Evolutionary conservation across 768 basidiomycete genomes (phyloP).

Genomic region (Pleurotus eryngii): DNA sequence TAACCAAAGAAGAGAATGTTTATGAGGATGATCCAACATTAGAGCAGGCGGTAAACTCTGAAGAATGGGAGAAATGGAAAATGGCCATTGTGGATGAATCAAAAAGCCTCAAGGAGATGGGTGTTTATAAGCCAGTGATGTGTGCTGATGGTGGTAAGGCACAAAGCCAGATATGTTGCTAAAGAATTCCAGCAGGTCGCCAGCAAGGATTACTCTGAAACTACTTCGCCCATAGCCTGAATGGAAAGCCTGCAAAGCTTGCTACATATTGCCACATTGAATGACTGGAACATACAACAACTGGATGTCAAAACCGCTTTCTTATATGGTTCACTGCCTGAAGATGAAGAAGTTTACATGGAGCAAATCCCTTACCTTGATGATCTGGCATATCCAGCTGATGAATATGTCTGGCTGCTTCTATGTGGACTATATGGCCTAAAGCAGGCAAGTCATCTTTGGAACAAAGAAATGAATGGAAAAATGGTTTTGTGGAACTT

Average conservation of each 20-base stretch:
- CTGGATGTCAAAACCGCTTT: slow-evolving; percentile 39
- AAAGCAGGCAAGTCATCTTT: slow-evolving; percentile 17
- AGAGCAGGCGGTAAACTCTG: slow-evolving; percentile 19
- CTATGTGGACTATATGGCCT: slow-evolving; percentile 31
- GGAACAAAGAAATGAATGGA: slow-evolving; percentile 30
- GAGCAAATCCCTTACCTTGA: slow-evolving; percentile 27
- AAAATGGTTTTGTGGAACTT: slow-evolving; percentile 29
- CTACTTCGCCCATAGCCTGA: slow-evolving; percentile 36
- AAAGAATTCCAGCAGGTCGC: slow-evolving; percentile 38
- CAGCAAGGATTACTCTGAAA: slow-evolving; percentile 39
- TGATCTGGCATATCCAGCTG: slow-evolving; percentile 20
- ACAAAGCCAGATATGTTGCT: slow-evolving; percentile 38
- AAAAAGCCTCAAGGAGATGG: slow-evolving; percentile 21
- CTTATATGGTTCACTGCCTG: slow-evolving; percentile 27
- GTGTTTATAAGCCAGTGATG: slow-evolving; percentile 24
- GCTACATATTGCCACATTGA: slow-evolving; percentile 28
- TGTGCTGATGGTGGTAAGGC: slow-evolving; percentile 11
- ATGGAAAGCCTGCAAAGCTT: slow-evolving; percentile 36
- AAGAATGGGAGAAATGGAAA: slow-evolving; percentile 19
- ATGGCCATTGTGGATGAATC: slow-evolving; percentile 18
- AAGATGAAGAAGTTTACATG: slow-evolving; percentile 30
- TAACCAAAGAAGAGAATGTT: not conserved
- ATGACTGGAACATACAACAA: slow-evolving; percentile 34
- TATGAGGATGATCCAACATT: slow-evolving; percentile 10
- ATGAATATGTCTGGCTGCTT: not conserved